phyloP scores from a whole-genome alignment of 768 basidiomycete genomes.

The Coprinopsis cinerea region DNA sequence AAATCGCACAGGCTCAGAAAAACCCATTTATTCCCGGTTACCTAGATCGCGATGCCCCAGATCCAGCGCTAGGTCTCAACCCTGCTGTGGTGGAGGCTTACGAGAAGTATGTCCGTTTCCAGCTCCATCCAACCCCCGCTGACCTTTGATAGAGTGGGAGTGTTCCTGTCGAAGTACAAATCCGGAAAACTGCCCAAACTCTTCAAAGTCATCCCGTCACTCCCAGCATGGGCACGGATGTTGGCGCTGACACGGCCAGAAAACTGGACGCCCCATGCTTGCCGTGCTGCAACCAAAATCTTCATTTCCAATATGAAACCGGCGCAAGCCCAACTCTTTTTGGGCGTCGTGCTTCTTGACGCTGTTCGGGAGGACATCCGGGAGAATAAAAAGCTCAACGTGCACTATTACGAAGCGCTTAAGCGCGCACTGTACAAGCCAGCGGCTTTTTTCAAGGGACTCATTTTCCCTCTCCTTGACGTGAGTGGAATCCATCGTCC shows the following conservation, averaged over 20 bases:
- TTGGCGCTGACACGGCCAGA: constrained; percentile 90
- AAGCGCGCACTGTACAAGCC: constrained; percentile 94
- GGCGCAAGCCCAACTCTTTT: constrained; percentile 85
- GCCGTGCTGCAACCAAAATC: constrained; percentile 88
- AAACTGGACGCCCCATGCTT: constrained; percentile 94
- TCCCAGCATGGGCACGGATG: constrained; percentile 93
- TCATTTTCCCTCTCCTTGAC: constrained; percentile 92
- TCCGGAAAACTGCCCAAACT: constrained; percentile 93
- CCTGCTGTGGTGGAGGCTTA: constrained; percentile 92
- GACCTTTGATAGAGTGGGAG: constrained; percentile 58
- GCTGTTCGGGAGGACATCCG: constrained; percentile 86
- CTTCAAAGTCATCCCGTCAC: constrained; percentile 96
- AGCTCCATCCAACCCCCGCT: not conserved
- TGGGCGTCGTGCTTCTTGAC: constrained; percentile 87
- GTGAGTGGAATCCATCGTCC: constrained; percentile 47
- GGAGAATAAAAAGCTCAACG: constrained; percentile 81
- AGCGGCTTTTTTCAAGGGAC: constrained; percentile 96
- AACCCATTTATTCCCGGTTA: not conserved
- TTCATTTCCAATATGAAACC: constrained; percentile 98
- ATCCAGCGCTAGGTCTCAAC: constrained; percentile 85
- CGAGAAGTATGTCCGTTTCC: constrained; percentile 59
- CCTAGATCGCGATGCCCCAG: constrained; percentile 49
- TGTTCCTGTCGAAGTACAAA: constrained; percentile 81
- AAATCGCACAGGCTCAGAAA: not conserved
- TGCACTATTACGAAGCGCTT: constrained; percentile 91